A percentile compares a stretch with the other conserved stretches of the same genome.
Conservation (phyloP, 495 filamentous ascomycete genomes). For the Bacidia gigantensis region DNA sequence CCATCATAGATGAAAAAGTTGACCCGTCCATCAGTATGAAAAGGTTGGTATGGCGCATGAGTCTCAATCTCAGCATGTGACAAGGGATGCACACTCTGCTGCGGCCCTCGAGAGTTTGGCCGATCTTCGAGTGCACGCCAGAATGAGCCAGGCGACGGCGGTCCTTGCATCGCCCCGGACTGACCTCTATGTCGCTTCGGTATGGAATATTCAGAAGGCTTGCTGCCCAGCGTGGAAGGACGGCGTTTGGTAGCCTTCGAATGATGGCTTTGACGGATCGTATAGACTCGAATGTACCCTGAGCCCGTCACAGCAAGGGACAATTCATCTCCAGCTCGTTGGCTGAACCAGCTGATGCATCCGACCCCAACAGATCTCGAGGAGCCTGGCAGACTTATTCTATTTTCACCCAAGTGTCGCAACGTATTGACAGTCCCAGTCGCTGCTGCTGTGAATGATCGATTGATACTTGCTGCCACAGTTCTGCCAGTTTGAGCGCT, state of each 20-base stretch:
- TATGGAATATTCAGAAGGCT: conserved; percentile 52
- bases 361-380: conserved; percentile 25
- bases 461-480: conserved; percentile 67
- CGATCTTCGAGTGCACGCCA: conserved; percentile 10
- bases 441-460: conserved; percentile 71
- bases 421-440: conserved; percentile 65
- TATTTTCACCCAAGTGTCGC: conserved; percentile 72
- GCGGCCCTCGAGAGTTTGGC: conserved; percentile 11
- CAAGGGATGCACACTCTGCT: conserved; percentile 37
- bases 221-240: conserved; percentile 39
- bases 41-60: conserved; percentile 77
- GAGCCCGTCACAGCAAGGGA: conserved; percentile 42
- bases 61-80: conserved; percentile 89
- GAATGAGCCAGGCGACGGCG: conserved; percentile 6
- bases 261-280: conserved; percentile 25
- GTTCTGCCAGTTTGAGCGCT: conserved; percentile 60
- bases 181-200: conserved; percentile 27
- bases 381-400: conserved; percentile 55
- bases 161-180: conserved; percentile 3
- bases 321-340: conserved; percentile 33
- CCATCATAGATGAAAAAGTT: conserved; percentile 46
- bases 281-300: conserved; percentile 55
- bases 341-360: conserved; percentile 43
- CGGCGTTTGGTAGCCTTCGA: conserved; percentile 32
- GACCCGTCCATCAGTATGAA: conserved; percentile 75